These are phyloP conservation scores for Suillus discolor DNA, from an alignment of 768 basidiomycete genomes.

Conservation along the genomic window DNA sequence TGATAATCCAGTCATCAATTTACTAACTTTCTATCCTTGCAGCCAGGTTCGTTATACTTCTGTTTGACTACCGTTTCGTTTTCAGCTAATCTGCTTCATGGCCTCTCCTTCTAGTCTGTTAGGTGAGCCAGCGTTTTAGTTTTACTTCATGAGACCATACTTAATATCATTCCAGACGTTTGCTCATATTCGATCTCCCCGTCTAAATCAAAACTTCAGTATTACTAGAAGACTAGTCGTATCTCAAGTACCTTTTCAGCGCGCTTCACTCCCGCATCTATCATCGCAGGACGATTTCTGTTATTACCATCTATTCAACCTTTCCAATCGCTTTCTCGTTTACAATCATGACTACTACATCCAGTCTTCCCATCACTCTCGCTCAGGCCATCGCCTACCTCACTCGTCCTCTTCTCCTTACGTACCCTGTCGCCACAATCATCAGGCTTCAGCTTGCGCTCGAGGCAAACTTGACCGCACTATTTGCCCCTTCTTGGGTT, in stretches of 20 bases:
- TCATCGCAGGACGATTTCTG: slow-evolving; percentile 35
- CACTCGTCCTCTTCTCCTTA: slow-evolving; percentile 60
- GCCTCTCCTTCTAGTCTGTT: slow-evolving; percentile 26
- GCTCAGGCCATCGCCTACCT: slow-evolving; percentile 76
- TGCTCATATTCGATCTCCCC: slow-evolving; percentile 23
- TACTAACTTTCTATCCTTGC: slow-evolving; percentile 17
- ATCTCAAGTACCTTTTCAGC: slow-evolving; percentile 29
- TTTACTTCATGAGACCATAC: neutral
- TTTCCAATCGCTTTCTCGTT: slow-evolving; percentile 2
- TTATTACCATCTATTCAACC: slow-evolving; percentile 16
- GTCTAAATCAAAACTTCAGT: slow-evolving; percentile 28
- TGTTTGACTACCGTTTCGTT: neutral
- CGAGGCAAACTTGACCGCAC: slow-evolving; percentile 70
- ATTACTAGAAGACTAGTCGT: slow-evolving; percentile 11
- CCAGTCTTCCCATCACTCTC: slow-evolving; percentile 66
- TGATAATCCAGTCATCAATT: slow-evolving; percentile 34
- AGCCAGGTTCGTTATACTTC: slow-evolving; percentile 29
- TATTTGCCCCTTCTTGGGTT: slow-evolving; percentile 69
- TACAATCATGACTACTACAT: slow-evolving; percentile 35
- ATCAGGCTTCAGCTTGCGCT: slow-evolving; percentile 72
- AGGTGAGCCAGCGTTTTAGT: slow-evolving; percentile 16
- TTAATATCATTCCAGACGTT: slow-evolving; percentile 12
- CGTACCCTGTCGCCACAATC: slow-evolving; percentile 62
- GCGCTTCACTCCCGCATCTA: slow-evolving; percentile 25
- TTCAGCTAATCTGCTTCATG: slow-evolving; percentile 16